Evolutionary conservation across 2,329 filamentous ascomycete species (phyloP).

Genomic region (Pseudogymnoascus sp.): DNA sequence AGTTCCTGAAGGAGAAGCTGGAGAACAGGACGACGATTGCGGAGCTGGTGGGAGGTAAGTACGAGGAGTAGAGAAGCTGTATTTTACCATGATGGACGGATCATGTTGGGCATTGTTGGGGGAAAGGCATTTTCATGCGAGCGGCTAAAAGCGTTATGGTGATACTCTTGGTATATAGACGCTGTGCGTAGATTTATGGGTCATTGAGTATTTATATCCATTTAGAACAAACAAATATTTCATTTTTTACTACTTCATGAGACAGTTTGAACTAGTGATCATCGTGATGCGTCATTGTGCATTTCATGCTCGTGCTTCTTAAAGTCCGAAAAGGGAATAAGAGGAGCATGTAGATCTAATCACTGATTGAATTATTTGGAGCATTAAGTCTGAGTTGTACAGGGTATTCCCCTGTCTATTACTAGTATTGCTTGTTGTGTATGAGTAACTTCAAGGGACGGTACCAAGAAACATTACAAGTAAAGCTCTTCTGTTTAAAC

Average conservation of each 20-base stretch:
- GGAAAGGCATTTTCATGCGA: constrained; percentile 4
- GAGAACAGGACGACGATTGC: constrained; percentile 54
- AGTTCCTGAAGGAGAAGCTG: constrained; percentile 65
- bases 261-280: neutral
- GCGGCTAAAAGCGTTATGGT: constrained; percentile 7
- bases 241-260: too few relatives aligned
- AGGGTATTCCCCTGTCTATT: neutral
- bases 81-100: constrained; percentile 8
- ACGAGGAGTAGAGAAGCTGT: constrained; percentile 50
- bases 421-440: neutral
- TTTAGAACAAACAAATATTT: neutral
- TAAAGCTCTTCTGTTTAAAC: neutral
- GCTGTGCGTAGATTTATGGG: neutral
- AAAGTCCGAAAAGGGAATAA: neutral
- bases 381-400: neutral
- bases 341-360: neutral
- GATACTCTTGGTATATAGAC: constrained; percentile 7
- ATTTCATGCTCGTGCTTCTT: neutral
- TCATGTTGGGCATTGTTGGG: constrained; percentile 2
- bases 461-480: neutral
- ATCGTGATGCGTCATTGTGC: neutral
- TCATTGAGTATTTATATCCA: constrained; percentile 1
- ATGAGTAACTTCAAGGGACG: neutral
- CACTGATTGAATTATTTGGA: too few relatives aligned
- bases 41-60: constrained; percentile 53